Base-by-base conservation (phyloP, 306 rosid genomes). In the Hippophae rhamnoides region DNA sequence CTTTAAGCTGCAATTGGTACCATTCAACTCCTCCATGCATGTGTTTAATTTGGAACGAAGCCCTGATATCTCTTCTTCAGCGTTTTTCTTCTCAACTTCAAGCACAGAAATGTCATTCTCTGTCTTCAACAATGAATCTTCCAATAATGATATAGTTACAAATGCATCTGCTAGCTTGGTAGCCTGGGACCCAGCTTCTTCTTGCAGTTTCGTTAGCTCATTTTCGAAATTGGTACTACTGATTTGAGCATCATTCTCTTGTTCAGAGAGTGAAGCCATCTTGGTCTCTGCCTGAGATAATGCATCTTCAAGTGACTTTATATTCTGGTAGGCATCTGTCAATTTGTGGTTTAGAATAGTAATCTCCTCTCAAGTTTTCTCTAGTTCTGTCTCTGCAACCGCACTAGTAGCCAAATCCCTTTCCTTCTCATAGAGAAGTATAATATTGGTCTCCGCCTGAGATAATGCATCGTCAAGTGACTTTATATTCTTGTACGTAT, bases 41-140 rank as follows among this genome's bases (percentile, higher is more conserved):
- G 93, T 72, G 70, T 71, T 82, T 72, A 92, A 78, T 82, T 88
- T 85, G 58, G 80, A 81, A 69, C 65, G 73, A 38, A 88, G 87
- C 14, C 64, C 70, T 42, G 75, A 75, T 63, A 88, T 81, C 77
- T 88, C 95, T 60, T 78, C 76, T 62, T 87, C 80, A 10, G 89
- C 87, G 71, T 51, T 74, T 71, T 71, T 74, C 73, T 83, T 84
- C 72, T 69, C 84, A 41, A 66, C 72, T 71, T 80, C 79, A 54
- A 93, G 81, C 41, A 43, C 62, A 61, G 82, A 84, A 68, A 93
- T 56, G 62, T 74, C 69, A 64, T 73, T 60, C 81, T 13, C 81
- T 13, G 97, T 95, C 81, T 77, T 82, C 69, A 58, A 54, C 64
- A 86, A 55, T n/a, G 82, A 80, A 72, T 80, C 89, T 78, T 86